Percentiles rank a stretch among this genome's conserved stretches.
Conservation (phyloP, 352 stramenopile species). For the Lagenidium giganteum region DNA sequence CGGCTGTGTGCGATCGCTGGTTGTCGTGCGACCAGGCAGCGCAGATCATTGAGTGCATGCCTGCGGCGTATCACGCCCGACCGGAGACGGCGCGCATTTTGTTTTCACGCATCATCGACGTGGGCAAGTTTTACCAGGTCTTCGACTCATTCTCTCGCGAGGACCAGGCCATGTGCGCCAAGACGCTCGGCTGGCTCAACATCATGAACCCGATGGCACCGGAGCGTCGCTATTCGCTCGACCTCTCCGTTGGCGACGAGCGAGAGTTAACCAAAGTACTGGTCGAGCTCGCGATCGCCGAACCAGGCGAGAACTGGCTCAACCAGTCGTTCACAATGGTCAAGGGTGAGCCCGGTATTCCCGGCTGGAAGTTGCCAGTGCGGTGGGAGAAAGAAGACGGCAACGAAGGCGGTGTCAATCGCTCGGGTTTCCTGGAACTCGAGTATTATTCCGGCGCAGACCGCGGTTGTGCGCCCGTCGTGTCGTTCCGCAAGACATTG, state of each 20-base stretch:
- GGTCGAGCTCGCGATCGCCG: constrained; percentile 53
- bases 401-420: constrained; percentile 49
- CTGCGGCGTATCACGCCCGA: constrained; percentile 31
- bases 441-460: constrained; percentile 59
- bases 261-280: constrained; percentile 65
- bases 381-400: constrained; percentile 65
- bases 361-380: constrained; percentile 58
- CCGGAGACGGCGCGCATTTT: constrained; percentile 54
- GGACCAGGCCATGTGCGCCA: constrained; percentile 31
- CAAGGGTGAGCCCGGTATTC: constrained; percentile 41
- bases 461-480: constrained; percentile 39
- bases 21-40: constrained; percentile 54
- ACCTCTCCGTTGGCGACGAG: constrained; percentile 54
- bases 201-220: constrained; percentile 55
- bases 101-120: constrained; percentile 56
- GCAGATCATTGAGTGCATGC: constrained; percentile 64
- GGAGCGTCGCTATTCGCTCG: constrained; percentile 52
- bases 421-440: constrained; percentile 44
- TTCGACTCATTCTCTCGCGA: constrained; percentile 29
- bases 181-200: constrained; percentile 58
- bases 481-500: constrained; percentile 38
- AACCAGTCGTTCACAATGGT: constrained; percentile 50
- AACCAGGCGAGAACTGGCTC: constrained; percentile 71
- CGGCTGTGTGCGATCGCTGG: constrained; percentile 52
- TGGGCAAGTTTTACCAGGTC: constrained; percentile 47